Conservation (phyloP, 495 filamentous ascomycete species). For the Penicillium roqueforti region DNA sequence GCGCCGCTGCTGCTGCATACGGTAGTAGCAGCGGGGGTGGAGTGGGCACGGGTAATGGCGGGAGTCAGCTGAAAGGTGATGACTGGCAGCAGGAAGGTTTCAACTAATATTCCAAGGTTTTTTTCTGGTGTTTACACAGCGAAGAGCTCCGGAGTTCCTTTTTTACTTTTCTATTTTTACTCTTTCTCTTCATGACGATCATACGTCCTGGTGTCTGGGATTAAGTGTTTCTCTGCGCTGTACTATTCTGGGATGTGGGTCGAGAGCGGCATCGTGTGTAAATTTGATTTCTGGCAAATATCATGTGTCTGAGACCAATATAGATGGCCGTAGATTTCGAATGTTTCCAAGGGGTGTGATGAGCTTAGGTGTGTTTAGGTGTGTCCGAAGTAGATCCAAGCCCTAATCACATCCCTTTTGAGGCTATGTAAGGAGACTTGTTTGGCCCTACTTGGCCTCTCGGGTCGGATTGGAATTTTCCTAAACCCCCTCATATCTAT, state of each 20-base stretch:
- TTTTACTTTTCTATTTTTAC: slow-evolving; percentile 7
- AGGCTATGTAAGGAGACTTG: neutral
- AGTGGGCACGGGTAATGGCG: slow-evolving; percentile 27
- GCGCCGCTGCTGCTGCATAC: slow-evolving; percentile 43
- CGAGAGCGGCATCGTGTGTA: slow-evolving; percentile 6
- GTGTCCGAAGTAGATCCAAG: neutral
- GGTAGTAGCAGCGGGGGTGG: slow-evolving; percentile 28
- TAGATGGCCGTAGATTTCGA: neutral
- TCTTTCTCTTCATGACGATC: slow-evolving; percentile 10
- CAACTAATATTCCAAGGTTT: slow-evolving; percentile 18
- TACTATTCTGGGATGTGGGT: slow-evolving; percentile 9
- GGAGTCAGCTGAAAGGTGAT: slow-evolving; percentile 46
- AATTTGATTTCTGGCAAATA: slow-evolving; percentile 4
- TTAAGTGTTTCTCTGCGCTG: slow-evolving; percentile 3
- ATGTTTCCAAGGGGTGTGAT: neutral
- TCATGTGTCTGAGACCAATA: neutral
- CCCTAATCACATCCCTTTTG: neutral
- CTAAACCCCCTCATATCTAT: too few species aligned
- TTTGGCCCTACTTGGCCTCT: neutral
- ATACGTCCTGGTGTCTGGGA: slow-evolving; percentile 19
- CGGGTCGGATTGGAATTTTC: neutral
- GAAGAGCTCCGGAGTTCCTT: slow-evolving; percentile 19
- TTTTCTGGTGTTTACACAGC: slow-evolving; percentile 16
- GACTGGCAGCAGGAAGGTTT: slow-evolving; percentile 64
- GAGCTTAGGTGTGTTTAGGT: too few species aligned